Conservation (phyloP, 306 rosid species). For the Cicer bijugum region DNA sequence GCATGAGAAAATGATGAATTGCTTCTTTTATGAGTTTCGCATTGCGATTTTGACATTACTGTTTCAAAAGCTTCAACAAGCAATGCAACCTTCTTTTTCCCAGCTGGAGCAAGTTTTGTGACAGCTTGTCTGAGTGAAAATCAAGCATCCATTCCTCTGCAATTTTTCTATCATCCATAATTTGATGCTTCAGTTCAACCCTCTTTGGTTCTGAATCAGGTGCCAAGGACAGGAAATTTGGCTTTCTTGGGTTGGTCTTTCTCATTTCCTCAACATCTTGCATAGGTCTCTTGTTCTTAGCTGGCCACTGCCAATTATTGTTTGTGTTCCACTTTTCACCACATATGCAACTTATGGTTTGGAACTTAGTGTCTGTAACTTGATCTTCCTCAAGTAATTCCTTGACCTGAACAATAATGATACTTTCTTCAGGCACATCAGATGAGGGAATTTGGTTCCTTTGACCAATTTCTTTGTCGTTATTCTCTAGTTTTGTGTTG, state of each 20-base stretch:
- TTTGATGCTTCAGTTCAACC: conserved; percentile 75
- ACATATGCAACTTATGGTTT: conserved; percentile 22
- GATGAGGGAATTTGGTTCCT: conserved; percentile 13
- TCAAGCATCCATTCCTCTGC: conserved; percentile 94
- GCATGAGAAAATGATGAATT: conserved; percentile 52
- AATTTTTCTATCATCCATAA: conserved; percentile 70
- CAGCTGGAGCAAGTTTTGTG: conserved; percentile 72
- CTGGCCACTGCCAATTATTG: conserved; percentile 49
- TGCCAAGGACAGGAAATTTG: conserved; percentile 65
- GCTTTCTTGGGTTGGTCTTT: conserved; percentile 61
- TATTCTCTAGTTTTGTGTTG: conserved; percentile 29
- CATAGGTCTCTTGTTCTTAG: conserved; percentile 46
- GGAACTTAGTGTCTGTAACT: conserved; percentile 23
- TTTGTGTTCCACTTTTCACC: conserved; percentile 38
- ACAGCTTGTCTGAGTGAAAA: conserved; percentile 70
- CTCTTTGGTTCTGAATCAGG: conserved; percentile 65
- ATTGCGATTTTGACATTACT: conserved; percentile 64
- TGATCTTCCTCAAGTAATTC: conserved; percentile 40
- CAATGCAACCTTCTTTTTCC: conserved; percentile 82
- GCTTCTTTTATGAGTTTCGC: conserved; percentile 46
- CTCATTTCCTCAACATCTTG: conserved; percentile 58
- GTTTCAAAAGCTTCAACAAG: conserved; percentile 91
- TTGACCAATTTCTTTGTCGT: conserved; percentile 28
- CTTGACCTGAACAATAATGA: conserved; percentile 15
- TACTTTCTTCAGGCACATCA: conserved; percentile 34